Base-by-base conservation (phyloP, 306 rosid genomes). In the Erythrophleum fordii region DNA sequence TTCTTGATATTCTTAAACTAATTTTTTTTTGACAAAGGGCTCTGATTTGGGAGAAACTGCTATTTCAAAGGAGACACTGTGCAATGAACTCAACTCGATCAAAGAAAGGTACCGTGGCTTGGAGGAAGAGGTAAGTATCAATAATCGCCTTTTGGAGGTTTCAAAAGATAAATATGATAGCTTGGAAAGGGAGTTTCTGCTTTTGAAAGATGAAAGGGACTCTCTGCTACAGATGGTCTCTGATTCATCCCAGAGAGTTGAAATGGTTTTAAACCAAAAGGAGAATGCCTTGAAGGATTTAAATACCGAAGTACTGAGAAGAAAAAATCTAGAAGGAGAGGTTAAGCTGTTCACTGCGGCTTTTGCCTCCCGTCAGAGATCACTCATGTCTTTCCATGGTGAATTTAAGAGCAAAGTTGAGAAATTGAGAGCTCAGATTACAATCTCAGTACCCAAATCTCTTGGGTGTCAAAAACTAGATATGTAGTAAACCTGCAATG, bases 281-380 rank as follows among this genome's bases (percentile, higher is more conserved):
- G 91, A 93, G 82, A 87, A 83, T 84, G 89, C 79, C 39, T 64
- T 90, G 90, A 89, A 88, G 86, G 91, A 83, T 80, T 79, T 90
- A 83, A 85, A 83, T 72, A 37, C 52, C 39, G 94, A 95, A 86
- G 80, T 85, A 13, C 89, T 80, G 78, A 90, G 92, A 86, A 89
- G 98, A 80, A 93, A 86, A 87, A 89, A 86, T 77, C 82, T 95
- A 58, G 94, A 90, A 85, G 91, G 91, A 72, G 92, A 90, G 71
- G 76, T 95, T 75, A 92, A 87, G 78, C 90, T 87, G 79, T 90
- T 95, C 64, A 59, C 83, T 81, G 84, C 85, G 29, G 93, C 92
- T 78, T 93, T 95, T 82, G 88, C 91, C 34, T 59, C 46, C 76
- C 87, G 94, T 76, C 93, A 95, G 80, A 86, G 84, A 65, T 88